phyloP scores from a whole-genome alignment of 805 yeast genomes.

The Ogataea pilisensis region DNA sequence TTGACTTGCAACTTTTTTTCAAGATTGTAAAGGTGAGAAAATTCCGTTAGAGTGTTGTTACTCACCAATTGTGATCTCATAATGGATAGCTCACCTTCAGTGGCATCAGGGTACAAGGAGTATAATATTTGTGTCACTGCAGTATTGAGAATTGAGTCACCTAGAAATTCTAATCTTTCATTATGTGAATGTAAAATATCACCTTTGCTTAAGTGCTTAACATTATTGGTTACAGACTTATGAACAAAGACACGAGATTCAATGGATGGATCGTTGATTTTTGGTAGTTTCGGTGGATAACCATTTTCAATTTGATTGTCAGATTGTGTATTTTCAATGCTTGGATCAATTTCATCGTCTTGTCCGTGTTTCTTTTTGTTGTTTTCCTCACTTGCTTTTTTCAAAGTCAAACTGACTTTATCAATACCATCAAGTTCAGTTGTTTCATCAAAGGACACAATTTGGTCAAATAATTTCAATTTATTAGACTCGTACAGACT shows the following conservation, averaged over 20 bases:
- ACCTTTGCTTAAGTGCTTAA: slow-evolving; percentile 47
- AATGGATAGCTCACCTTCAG: slow-evolving; percentile 78
- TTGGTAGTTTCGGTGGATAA: slow-evolving; percentile 71
- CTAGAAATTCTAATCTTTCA: slow-evolving; percentile 85
- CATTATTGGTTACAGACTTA: slow-evolving; percentile 63
- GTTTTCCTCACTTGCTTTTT: neutral
- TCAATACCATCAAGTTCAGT: slow-evolving; percentile 17
- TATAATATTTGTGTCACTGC: slow-evolving; percentile 68
- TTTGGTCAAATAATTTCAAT: slow-evolving; percentile 51
- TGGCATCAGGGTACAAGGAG: slow-evolving; percentile 58
- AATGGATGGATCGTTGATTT: slow-evolving; percentile 54
- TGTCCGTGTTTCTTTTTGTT: neutral
- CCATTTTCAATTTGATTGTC: neutral
- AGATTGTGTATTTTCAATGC: too few relatives aligned
- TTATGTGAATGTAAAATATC: slow-evolving; percentile 66
- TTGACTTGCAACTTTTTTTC: slow-evolving; percentile 47
- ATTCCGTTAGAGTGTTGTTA: slow-evolving; percentile 65
- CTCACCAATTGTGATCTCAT: slow-evolving; percentile 68
- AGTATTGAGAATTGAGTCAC: slow-evolving; percentile 78
- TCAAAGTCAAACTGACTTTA: slow-evolving; percentile 13
- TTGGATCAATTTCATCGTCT: too few relatives aligned
- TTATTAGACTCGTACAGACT: slow-evolving; percentile 45
- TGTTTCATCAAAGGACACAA: slow-evolving; percentile 39
- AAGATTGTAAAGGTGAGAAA: slow-evolving; percentile 67
- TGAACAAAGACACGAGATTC: slow-evolving; percentile 76